These are phyloP conservation scores for Penicillium pulvis DNA, from an alignment of 495 filamentous ascomycete species.

Conservation along the genomic window DNA sequence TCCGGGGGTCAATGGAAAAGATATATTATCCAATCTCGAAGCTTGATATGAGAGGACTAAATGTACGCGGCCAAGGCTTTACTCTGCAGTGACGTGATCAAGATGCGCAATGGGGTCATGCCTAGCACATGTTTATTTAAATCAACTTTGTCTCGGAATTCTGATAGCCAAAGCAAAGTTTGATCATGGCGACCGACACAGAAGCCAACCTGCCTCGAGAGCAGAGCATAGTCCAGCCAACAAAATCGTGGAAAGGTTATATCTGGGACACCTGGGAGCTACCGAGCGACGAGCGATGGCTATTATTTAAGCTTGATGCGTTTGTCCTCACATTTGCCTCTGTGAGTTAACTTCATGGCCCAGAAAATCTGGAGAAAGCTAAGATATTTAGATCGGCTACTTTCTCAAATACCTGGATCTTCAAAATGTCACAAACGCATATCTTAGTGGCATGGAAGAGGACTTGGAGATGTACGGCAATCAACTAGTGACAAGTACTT, in stretches of 20 bases:
- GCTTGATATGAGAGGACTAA: neutral
- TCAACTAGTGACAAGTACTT: slow-evolving; percentile 31
- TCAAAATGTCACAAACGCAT: slow-evolving; percentile 53
- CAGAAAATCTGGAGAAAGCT: neutral
- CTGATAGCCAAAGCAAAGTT: neutral
- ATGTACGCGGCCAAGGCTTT: neutral
- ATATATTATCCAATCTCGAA: neutral
- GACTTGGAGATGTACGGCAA: slow-evolving; percentile 34
- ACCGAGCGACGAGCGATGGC: slow-evolving; percentile 51
- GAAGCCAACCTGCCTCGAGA: slow-evolving; percentile 2
- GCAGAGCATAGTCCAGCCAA: slow-evolving; percentile 2
- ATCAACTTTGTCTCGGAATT: neutral
- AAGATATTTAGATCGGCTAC: slow-evolving; percentile 38
- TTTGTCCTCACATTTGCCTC: slow-evolving; percentile 52
- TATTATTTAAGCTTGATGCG: slow-evolving; percentile 58
- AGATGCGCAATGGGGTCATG: slow-evolving; percentile 7
- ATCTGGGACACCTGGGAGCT: slow-evolving; percentile 60
- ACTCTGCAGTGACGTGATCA: slow-evolving; percentile 7
- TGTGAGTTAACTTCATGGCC: neutral
- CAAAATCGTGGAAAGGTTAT: slow-evolving; percentile 33
- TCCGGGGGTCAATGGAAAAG: neutral
- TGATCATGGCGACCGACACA: slow-evolving; percentile 7
- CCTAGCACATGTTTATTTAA: neutral
- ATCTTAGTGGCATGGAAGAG: slow-evolving; percentile 43
- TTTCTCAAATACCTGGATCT: slow-evolving; percentile 57